phyloP scores from a whole-genome alignment of 441 rosid genomes.

The Bruguiera hainesii region DNA sequence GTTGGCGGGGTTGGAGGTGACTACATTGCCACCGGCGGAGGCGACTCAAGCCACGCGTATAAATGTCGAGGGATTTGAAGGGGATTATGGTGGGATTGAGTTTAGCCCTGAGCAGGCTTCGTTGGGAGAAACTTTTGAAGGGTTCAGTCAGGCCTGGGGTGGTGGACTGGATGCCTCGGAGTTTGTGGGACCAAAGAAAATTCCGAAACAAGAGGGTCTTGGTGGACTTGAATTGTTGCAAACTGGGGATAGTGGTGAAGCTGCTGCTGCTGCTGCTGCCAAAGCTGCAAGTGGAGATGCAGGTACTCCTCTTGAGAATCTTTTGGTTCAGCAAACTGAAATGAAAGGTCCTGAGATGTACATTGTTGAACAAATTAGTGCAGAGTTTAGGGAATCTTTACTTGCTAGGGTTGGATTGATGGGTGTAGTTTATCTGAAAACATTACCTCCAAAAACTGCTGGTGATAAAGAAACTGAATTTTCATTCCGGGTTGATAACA shows the following conservation, averaged over 20 bases:
- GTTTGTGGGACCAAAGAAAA: constrained; percentile 72
- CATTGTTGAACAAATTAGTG: constrained; percentile 73
- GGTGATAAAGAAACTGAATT: constrained; percentile 86
- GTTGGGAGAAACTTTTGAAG: constrained; percentile 82
- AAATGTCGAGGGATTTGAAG: constrained; percentile 90
- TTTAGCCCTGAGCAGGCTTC: constrained; percentile 81
- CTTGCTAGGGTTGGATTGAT: constrained; percentile 84
- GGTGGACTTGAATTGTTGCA: constrained; percentile 91
- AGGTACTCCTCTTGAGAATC: constrained; percentile 60
- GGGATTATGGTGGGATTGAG: constrained; percentile 89
- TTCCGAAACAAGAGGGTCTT: constrained; percentile 72
- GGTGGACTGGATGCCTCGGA: constrained; percentile 96
- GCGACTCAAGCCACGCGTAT: constrained; percentile 90
- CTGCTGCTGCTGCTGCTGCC: constrained; percentile 27
- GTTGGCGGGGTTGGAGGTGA: constrained; percentile 79
- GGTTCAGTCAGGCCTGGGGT: constrained; percentile 85
- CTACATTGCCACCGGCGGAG: constrained; percentile 92
- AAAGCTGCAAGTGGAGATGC: constrained; percentile 39
- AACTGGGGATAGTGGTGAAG: constrained; percentile 49
- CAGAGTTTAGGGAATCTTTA: constrained; percentile 90
- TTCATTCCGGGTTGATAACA: constrained; percentile 76
- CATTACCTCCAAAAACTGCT: constrained; percentile 65
- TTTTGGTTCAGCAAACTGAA: constrained; percentile 65
- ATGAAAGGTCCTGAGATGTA: constrained; percentile 95
- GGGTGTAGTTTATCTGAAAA: constrained; percentile 83